Evolutionary conservation across 495 filamentous ascomycete genomes (phyloP).

Genomic region (Daldinia vernicosa): DNA sequence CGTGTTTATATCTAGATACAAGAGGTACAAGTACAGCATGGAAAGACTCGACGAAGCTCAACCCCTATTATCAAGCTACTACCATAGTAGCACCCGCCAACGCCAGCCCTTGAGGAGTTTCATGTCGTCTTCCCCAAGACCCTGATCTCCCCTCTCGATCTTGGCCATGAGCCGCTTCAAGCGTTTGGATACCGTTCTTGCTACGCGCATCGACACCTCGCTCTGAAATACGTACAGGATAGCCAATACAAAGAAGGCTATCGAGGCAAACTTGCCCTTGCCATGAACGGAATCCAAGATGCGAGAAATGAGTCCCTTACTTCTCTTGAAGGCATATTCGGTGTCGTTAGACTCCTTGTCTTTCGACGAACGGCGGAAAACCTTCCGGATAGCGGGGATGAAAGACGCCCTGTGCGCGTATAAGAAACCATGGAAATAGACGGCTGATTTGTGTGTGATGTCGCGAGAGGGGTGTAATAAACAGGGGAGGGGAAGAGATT

Average conservation of each 20-base stretch:
- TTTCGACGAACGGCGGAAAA: constrained; percentile 50
- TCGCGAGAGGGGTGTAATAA: background rate
- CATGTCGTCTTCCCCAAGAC: constrained; percentile 52
- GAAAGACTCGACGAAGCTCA: background rate
- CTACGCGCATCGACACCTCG: constrained; percentile 57
- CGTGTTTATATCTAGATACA: background rate
- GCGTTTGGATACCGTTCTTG: constrained; percentile 50
- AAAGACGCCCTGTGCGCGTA: constrained; percentile 48
- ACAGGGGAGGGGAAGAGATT: background rate
- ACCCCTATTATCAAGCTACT: background rate
- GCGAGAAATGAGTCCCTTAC: constrained; percentile 52
- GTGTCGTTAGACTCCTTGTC: constrained; percentile 51
- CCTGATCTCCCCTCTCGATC: constrained; percentile 53
- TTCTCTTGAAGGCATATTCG: constrained; percentile 57
- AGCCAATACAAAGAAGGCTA: constrained; percentile 59
- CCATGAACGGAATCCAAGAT: constrained; percentile 51
- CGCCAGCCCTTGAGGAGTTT: constrained; percentile 55
- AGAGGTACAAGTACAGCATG: background rate
- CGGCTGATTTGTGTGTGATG: background rate
- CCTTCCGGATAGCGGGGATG: constrained; percentile 52
- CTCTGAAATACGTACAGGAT: constrained; percentile 58
- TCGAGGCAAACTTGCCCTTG: constrained; percentile 50
- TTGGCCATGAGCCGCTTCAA: constrained; percentile 53
- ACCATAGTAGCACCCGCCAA: constrained; percentile 58
- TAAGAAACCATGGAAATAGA: background rate